Base-by-base conservation (phyloP, 192 early-diverging fungal genomes). In the Backusella tuberculispora region DNA sequence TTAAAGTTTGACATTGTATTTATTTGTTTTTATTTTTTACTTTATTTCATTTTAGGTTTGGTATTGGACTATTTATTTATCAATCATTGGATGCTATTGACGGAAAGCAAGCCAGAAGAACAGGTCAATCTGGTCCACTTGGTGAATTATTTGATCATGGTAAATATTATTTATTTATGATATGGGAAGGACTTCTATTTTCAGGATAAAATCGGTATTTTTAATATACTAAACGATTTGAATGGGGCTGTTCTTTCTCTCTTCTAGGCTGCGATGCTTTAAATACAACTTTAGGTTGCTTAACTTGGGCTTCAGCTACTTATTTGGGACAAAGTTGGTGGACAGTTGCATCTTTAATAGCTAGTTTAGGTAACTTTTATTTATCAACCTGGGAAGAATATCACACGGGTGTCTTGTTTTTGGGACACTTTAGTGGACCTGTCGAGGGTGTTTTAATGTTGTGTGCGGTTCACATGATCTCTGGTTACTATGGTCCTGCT, bases 131-230 rank as follows among this genome's bases (percentile, higher is more conserved):
- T 0, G 93, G 94, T 21, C 97, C 97, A 21, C 76, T 98, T 69
- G 97, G 97, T 29, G 97, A 98, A 86, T 83, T 98, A 60, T 98
- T 98, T 85, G 97, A 98, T 83, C 97, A 98, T 70, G 92, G 95
- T 78, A 95, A 75, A 29, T 44, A 21, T 19, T 74, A 13, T 64
- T 34, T 34, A 7, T 60, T 13, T 60, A 26, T 60, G 9, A n/a
- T 12, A 12, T 3, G 53, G 29, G 0, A 0, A 15, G 60, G 41
- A 64, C 43, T 48, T 42, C 42, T 21, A 37, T 24, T 38, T 56
- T 7, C 10, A 43, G 4, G 29, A 43, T 43, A 43, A 43, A 10
- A 7, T 42, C 50, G 19, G 40, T 40, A 56, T 19, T 66, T 34
- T 40, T 63, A 8, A 37, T 13, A 34, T 72, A 26, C 44, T n/a